Conservation (phyloP, 2,329 filamentous ascomycete species). For the Nemania sp. region DNA sequence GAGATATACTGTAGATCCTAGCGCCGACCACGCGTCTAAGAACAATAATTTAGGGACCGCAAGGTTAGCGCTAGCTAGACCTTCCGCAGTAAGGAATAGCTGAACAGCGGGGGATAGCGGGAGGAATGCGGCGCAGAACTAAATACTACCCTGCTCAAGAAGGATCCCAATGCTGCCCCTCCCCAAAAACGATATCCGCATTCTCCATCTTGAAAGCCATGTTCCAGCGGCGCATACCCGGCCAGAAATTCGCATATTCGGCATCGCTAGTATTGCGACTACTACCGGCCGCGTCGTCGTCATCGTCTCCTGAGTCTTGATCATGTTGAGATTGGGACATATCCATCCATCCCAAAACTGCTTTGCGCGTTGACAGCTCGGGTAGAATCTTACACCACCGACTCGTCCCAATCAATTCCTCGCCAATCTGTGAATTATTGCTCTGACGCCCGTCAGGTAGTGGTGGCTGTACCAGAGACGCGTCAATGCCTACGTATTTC, state of each 20-base stretch:
- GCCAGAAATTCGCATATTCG: neutral
- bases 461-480: slow-evolving; percentile 52
- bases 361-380: neutral
- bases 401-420: neutral
- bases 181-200: neutral
- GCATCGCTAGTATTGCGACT: neutral
- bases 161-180: neutral
- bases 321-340: neutral
- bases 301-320: neutral
- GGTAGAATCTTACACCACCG: neutral
- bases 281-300: neutral
- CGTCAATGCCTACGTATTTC: slow-evolving; percentile 47
- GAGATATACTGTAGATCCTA: too few species aligned
- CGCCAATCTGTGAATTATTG: neutral
- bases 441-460: slow-evolving; percentile 40
- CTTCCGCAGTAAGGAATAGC: too few species aligned
- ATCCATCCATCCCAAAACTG: neutral
- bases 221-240: slow-evolving; percentile 1
- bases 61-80: too few species aligned
- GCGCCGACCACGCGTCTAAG: too few species aligned
- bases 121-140: too few species aligned
- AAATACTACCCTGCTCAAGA: neutral
- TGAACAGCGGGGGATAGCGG: too few species aligned
- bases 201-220: slow-evolving; percentile 3
- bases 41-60: too few species aligned